These are phyloP conservation scores for Vigna trinervia DNA, from an alignment of 306 rosid genomes.

Conservation along the genomic window DNA sequence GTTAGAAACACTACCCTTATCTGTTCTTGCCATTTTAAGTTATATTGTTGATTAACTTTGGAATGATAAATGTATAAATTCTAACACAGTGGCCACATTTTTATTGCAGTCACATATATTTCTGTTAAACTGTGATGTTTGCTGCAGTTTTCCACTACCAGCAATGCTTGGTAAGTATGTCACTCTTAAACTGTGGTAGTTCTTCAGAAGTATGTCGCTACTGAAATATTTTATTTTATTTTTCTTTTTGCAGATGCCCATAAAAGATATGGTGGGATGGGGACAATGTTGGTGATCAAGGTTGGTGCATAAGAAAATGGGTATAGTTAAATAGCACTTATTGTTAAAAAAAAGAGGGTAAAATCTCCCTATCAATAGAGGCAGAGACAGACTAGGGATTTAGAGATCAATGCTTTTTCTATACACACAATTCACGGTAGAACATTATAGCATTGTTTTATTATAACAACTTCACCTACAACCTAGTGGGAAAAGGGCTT, in stretches of 20 bases:
- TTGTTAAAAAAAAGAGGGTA: not conserved
- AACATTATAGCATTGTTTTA: not conserved
- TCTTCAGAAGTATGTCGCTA: not conserved
- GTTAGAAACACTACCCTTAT: constrained; percentile 53
- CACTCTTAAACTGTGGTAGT: constrained; percentile 19
- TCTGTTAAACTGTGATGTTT: constrained; percentile 91
- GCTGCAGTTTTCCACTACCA: constrained; percentile 88
- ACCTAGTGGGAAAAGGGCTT: not conserved
- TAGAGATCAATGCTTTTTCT: not conserved
- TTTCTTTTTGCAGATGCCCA: constrained; percentile 76
- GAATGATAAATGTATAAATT: constrained; percentile 16
- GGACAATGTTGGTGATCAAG: constrained; percentile 95
- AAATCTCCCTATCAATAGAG: not conserved
- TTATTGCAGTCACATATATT: constrained; percentile 86
- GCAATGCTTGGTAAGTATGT: constrained; percentile 87
- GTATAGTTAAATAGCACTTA: not conserved
- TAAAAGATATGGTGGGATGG: constrained; percentile 84
- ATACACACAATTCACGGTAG: not conserved
- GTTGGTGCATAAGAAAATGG: constrained; percentile 51
- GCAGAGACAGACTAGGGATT: not conserved
- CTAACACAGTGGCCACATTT: constrained; percentile 34
- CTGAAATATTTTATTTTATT: constrained; percentile 29
- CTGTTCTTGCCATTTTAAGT: not conserved
- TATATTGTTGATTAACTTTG: constrained; percentile 14
- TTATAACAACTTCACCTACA: not conserved